Conservation (phyloP, 129 eudicot genomes). For the Solidago caesia region DNA sequence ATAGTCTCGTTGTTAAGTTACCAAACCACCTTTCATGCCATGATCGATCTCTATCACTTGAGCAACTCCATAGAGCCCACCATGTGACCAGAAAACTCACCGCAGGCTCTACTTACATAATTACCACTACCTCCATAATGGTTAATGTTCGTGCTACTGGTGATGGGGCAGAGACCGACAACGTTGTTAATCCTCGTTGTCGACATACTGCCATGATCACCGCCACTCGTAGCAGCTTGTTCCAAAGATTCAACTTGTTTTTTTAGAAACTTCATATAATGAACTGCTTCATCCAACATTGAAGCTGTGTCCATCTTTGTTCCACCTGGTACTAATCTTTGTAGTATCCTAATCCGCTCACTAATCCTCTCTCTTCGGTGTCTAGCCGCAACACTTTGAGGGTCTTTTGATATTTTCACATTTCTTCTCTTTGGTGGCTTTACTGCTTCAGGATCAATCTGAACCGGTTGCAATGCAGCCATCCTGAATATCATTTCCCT, state of each 20-base stretch:
- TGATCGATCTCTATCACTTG: slow-evolving; percentile 30
- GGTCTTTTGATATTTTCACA: slow-evolving; percentile 62
- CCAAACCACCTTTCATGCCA: slow-evolving; percentile 5
- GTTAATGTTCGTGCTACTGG: neutral
- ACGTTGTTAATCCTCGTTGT: neutral
- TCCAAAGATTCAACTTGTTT: slow-evolving; percentile 63
- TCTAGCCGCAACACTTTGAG: slow-evolving; percentile 67
- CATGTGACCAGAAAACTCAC: slow-evolving; percentile 37
- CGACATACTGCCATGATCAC: slow-evolving; percentile 10
- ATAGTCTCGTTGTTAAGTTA: slow-evolving; percentile 22
- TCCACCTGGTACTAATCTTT: slow-evolving; percentile 91
- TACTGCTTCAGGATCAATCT: slow-evolving; percentile 56
- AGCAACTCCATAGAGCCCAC: slow-evolving; percentile 49
- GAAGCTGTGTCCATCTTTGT: slow-evolving; percentile 97
- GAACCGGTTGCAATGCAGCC: slow-evolving; percentile 65
- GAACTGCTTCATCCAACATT: slow-evolving; percentile 91
- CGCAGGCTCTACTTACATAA: slow-evolving; percentile 35
- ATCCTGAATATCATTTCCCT: slow-evolving; percentile 65
- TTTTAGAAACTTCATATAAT: slow-evolving; percentile 79
- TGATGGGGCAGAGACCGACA: slow-evolving; percentile 16
- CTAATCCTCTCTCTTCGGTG: slow-evolving; percentile 63
- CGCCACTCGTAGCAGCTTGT: slow-evolving; percentile 11
- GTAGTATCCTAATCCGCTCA: slow-evolving; percentile 66
- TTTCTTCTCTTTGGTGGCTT: slow-evolving; percentile 59
- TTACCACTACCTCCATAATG: slow-evolving; percentile 26